Conservation (phyloP, 345 rosid species). For the Erysimum cheiranthoides region DNA sequence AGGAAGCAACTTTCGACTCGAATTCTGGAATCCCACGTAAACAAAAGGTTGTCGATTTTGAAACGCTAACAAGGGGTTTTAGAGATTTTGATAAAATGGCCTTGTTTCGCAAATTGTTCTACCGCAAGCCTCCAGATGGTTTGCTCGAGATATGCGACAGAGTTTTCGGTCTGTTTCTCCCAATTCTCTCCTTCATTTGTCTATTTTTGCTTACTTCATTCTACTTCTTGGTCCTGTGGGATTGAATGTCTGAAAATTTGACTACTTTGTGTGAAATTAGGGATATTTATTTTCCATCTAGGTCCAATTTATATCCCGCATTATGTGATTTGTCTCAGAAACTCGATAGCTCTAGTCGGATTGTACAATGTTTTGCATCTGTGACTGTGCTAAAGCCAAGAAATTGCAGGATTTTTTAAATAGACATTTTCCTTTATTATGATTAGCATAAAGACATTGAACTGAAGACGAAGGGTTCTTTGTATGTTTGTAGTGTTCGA, state of each 20-base stretch:
- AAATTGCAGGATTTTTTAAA: neutral
- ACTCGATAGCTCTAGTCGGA: neutral
- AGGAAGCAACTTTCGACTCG: neutral
- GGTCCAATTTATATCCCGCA: neutral
- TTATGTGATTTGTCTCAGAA: neutral
- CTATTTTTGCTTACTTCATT: conserved; percentile 1
- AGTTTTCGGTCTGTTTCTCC: conserved; percentile 67
- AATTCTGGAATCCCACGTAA: conserved; percentile 19
- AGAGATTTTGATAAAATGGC: conserved; percentile 59
- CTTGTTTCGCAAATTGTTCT: conserved; percentile 81
- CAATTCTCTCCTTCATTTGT: neutral
- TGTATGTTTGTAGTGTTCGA: conserved; percentile 69
- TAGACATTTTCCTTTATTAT: neutral
- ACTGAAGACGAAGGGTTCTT: conserved; percentile 3
- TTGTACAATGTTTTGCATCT: neutral
- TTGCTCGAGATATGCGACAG: conserved; percentile 90
- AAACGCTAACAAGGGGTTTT: conserved; percentile 9
- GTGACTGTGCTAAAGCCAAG: neutral
- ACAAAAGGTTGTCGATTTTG: neutral
- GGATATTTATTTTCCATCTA: neutral
- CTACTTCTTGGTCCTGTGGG: neutral
- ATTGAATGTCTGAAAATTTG: neutral
- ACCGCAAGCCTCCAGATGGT: conserved; percentile 90
- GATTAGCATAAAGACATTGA: conserved; percentile 9
- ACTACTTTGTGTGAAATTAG: conserved; percentile 1